Evolutionary conservation across 441 rosid species (phyloP).

Genomic region (Daphne laureola): DNA sequence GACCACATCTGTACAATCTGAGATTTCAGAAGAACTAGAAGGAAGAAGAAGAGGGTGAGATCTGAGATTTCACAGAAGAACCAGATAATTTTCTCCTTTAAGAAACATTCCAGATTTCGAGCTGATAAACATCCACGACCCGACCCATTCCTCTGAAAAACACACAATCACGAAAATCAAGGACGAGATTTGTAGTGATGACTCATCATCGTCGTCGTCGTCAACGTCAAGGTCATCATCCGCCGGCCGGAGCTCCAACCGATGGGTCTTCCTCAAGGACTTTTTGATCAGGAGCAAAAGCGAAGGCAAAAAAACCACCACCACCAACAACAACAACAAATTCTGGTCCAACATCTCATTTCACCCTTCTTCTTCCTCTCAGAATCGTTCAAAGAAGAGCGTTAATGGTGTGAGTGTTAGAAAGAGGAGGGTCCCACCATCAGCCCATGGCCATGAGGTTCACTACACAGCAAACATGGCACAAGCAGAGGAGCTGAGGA

Average conservation of each 20-base stretch:
- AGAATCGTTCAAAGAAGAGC: conserved; percentile 38
- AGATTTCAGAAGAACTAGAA: conserved; percentile 51
- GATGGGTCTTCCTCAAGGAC: conserved; percentile 93
- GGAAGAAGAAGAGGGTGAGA: conserved; percentile 61
- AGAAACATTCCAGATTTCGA: conserved; percentile 31
- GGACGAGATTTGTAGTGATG: conserved; percentile 15
- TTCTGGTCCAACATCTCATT: conserved; percentile 85
- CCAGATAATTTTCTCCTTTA: conserved; percentile 87
- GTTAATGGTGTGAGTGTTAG: conserved; percentile 63
- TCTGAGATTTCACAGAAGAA: conserved; percentile 55
- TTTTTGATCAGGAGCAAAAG: conserved; percentile 87
- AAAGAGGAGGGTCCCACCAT: conserved; percentile 63
- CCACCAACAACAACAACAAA: conserved; percentile 69
- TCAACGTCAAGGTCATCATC: conserved; percentile 81
- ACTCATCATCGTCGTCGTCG: conserved; percentile 59
- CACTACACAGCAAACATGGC: conserved; percentile 89
- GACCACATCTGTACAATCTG: too few relatives aligned
- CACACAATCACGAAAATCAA: conserved; percentile 8
- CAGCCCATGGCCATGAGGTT: conserved; percentile 90
- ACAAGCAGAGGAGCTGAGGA: conserved; percentile 94
- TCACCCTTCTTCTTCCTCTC: conserved; percentile 28
- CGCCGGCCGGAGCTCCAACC: conserved; percentile 85
- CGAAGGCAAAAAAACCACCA: conserved; percentile 93
- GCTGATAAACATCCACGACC: conserved; percentile 13
- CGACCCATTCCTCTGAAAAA: conserved; percentile 12